These are phyloP conservation scores for Nannochloropsis oceanica DNA, from an alignment of 108 stramenopile genomes.

Conservation along the genomic window DNA sequence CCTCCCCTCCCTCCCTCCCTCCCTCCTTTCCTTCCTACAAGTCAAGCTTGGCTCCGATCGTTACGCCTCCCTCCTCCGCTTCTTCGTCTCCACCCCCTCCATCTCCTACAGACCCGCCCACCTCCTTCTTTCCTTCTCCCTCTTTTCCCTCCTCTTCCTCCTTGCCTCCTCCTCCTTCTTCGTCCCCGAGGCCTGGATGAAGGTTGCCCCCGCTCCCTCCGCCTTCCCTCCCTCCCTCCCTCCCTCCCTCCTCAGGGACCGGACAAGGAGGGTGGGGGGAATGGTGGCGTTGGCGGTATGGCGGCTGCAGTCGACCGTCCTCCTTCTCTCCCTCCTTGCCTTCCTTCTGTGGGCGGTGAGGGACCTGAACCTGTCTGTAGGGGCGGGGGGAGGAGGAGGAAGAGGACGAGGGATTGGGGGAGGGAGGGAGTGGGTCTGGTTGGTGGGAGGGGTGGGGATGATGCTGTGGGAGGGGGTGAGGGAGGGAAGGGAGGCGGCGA, in stretches of 20 bases:
- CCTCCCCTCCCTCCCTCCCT: not conserved
- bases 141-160: not conserved
- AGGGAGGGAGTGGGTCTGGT: not conserved
- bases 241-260: not conserved
- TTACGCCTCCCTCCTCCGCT: not conserved
- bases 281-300: not conserved
- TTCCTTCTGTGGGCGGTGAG: not conserved
- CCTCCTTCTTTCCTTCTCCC: not conserved
- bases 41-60: not conserved
- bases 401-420: not conserved
- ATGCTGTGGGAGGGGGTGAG: not conserved
- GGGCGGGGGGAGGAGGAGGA: not conserved
- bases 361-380: not conserved
- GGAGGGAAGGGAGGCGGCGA: not conserved
- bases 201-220: not conserved
- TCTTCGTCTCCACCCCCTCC: not conserved
- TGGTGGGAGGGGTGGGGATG: not conserved
- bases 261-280: not conserved
- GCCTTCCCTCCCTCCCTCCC: not conserved
- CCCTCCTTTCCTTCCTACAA: not conserved
- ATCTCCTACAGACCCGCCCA: not conserved
- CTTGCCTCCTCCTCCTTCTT: not conserved
- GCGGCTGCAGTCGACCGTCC: not conserved
- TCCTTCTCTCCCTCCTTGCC: not conserved
- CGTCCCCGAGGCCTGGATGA: not conserved